phyloP scores from a whole-genome alignment of 768 basidiomycete species.

The Russula emetica region DNA sequence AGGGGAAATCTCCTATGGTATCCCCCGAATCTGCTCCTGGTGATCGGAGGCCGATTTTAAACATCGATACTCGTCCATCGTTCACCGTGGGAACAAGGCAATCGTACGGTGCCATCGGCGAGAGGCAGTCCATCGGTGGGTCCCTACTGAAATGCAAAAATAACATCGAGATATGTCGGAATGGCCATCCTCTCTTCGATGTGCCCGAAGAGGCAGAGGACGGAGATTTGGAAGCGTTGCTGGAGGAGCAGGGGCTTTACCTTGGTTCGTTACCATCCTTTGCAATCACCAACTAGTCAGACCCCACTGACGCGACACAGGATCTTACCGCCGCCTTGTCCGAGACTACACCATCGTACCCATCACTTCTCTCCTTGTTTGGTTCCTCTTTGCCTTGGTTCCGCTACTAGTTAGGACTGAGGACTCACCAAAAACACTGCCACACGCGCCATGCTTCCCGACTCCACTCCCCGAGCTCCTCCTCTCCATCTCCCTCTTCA shows the following conservation, averaged over 20 bases:
- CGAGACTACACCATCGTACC: constrained; percentile 42
- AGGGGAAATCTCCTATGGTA: constrained; percentile 22
- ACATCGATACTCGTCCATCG: constrained; percentile 15
- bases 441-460: constrained; percentile 49
- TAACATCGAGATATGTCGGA: constrained; percentile 22
- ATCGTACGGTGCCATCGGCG: constrained; percentile 21
- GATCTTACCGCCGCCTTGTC: constrained; percentile 56
- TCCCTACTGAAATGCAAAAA: neutral
- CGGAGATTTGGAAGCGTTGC: constrained; percentile 13
- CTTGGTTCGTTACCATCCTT: constrained; percentile 15
- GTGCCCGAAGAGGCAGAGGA: constrained; percentile 26
- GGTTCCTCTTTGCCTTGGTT: constrained; percentile 47
- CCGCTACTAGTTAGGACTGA: constrained; percentile 46
- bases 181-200: constrained; percentile 13
- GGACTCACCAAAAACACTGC: constrained; percentile 31
- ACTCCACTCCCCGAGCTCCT: constrained; percentile 64
- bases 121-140: neutral
- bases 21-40: neutral
- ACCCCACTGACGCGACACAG: constrained; percentile 35
- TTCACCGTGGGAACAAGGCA: constrained; percentile 1
- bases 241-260: constrained; percentile 25
- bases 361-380: constrained; percentile 38
- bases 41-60: constrained; percentile 8
- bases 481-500: constrained; percentile 57
- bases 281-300: neutral